These are phyloP conservation scores for Botrytis porri DNA, from an alignment of 2,329 filamentous ascomycete genomes.

Conservation along the genomic window DNA sequence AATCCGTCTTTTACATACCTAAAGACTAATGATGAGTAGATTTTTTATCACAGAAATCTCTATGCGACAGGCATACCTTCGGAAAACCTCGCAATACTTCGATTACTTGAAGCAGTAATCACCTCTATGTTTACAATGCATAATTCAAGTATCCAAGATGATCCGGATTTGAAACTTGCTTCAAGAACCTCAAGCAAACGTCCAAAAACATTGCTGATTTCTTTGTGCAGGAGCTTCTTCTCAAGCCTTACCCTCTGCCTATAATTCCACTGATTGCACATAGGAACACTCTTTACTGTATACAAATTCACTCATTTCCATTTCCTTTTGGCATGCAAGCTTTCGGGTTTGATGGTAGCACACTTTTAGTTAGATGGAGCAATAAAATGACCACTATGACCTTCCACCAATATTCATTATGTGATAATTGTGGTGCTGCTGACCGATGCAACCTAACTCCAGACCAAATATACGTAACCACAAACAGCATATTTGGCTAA, in stretches of 20 bases:
- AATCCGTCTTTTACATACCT: neutral
- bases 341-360: neutral
- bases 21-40: slow-evolving; percentile 14
- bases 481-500: neutral
- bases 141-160: slow-evolving; percentile 11
- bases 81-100: neutral
- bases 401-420: neutral
- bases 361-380: slow-evolving; percentile 10
- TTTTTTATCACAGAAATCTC: slow-evolving; percentile 22
- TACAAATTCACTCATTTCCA: slow-evolving; percentile 18
- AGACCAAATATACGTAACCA: neutral
- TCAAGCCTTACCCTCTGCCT: slow-evolving; percentile 20
- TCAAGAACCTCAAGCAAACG: slow-evolving; percentile 18
- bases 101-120: neutral
- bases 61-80: slow-evolving; percentile 12
- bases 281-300: slow-evolving; percentile 30
- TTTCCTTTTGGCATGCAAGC: slow-evolving; percentile 6
- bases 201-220: slow-evolving; percentile 35
- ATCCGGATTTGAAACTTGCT: neutral
- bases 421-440: neutral
- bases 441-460: neutral
- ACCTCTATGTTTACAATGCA: neutral
- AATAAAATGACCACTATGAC: slow-evolving; percentile 8
- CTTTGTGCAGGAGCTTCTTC: slow-evolving; percentile 30
- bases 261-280: slow-evolving; percentile 34